Base-by-base conservation (phyloP, 305 asterid genomes). In the Stenogyne calaminthoides region DNA sequence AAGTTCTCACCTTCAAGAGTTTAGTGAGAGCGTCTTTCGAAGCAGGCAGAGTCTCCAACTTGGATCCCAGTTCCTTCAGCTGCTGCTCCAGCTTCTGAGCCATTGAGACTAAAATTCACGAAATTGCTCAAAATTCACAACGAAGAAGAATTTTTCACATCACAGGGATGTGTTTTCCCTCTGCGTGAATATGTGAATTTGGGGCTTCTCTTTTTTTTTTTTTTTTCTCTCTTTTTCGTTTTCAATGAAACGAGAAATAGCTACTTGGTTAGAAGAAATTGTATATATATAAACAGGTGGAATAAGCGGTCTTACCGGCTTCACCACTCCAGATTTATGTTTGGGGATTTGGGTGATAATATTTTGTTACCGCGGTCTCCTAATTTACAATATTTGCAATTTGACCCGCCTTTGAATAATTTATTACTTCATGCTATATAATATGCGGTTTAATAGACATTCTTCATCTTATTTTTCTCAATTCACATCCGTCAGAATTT, bases 1-100 rank as follows among this genome's bases (percentile, higher is more conserved):
- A 27, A 9, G 19, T 3, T 9, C 80, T 44, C 61, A 91, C 99
- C 98, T 89, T 89, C 74, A 92, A 69, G 71, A 92, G 91, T 78
- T 91, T 88, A 71, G 89, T 65, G 79, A 95, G 94, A 73, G 95
- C 88, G 80, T 90, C 97, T 71, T 87, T 88, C 36, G 96, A 82
- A 73, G 91, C 51, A 15, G 97, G 98, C 54, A 80, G 91, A 25
- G 36, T 77, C 75, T 82, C 89, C 80, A 95, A 85, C 90, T 89
- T 90, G 83, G 95, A 92, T 83, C 98, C 98, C 69, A 91, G 83
- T 60, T 89, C 97, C 36, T 76, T 78, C 69, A 94, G 89, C 88
- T 89, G 96, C 83, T 85, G 89, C 82, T 86, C 89, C 85, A 87
- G 86, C 86, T 87, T 87, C 4, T 81, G 80, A 67, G 88, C 89